These are phyloP conservation scores for Trichoderma parareesei DNA, from an alignment of 495 filamentous ascomycete species.

Conservation along the genomic window DNA sequence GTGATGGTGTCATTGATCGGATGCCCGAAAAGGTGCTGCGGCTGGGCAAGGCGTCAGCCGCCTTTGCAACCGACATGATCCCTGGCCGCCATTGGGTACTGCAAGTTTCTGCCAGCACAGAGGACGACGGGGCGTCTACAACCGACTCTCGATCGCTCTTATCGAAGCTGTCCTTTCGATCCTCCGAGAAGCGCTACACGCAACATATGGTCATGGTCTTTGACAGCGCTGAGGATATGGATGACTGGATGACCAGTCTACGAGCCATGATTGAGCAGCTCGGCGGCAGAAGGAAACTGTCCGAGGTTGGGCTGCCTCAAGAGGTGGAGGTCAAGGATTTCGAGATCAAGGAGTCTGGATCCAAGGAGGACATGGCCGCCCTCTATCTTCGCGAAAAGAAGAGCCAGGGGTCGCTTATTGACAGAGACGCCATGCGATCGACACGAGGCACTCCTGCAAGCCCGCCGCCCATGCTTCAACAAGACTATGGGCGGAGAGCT, in stretches of 20 bases:
- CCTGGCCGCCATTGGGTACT: slow-evolving; percentile 89
- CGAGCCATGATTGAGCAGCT: slow-evolving; percentile 60
- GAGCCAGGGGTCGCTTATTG: slow-evolving; percentile 43
- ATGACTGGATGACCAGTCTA: slow-evolving; percentile 64
- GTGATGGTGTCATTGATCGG: slow-evolving; percentile 69
- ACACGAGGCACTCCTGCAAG: slow-evolving; percentile 28
- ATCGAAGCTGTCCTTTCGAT: slow-evolving; percentile 61
- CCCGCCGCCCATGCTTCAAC: slow-evolving; percentile 21
- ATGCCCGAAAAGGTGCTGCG: slow-evolving; percentile 81
- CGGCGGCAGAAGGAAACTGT: slow-evolving; percentile 58
- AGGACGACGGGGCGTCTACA: slow-evolving; percentile 49
- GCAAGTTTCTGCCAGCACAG: slow-evolving; percentile 71
- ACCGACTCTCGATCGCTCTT: slow-evolving; percentile 55
- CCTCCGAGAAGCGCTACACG: slow-evolving; percentile 49
- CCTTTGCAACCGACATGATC: slow-evolving; percentile 89
- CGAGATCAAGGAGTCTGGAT: neutral
- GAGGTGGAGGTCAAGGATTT: slow-evolving; percentile 18
- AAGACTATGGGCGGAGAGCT: slow-evolving; percentile 6
- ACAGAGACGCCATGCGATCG: slow-evolving; percentile 42
- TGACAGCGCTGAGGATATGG: slow-evolving; percentile 75
- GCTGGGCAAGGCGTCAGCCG: slow-evolving; percentile 76
- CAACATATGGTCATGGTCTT: slow-evolving; percentile 73
- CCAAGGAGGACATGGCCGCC: slow-evolving; percentile 9
- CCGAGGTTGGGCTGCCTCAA: slow-evolving; percentile 46
- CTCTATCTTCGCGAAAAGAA: slow-evolving; percentile 36